Base-by-base conservation (phyloP, 2,329 filamentous ascomycete species). In the Trichoderma sp. region DNA sequence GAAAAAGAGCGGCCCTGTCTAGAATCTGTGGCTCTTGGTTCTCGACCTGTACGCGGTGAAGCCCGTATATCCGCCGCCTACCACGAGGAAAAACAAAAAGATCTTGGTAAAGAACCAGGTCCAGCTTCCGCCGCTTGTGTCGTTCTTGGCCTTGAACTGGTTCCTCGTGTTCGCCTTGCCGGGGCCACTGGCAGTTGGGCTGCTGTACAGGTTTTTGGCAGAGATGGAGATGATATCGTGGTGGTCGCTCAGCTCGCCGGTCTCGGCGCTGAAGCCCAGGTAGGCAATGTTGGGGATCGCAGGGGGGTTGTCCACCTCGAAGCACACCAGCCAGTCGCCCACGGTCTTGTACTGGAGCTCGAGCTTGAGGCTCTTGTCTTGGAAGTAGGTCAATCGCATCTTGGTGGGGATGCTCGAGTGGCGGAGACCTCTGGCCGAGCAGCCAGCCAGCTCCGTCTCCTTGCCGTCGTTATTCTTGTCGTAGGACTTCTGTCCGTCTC, bases 391-490 rank as follows among this genome's bases (percentile, higher is more conserved):
- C 76, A 99, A 85, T 78, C 90, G 91, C 75, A 95, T 88, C 84
- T 95, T 97, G 75, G 95, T 97, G 26, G 95, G 91, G 71, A 95
- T 83, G 70, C 86, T 88, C 73, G 93, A 87, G 78, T 94, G 92
- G 77, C 96, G 93, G 76, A 99, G 90, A 74, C 95, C 95, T 73
- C 96, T 90, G 72, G 95, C 95, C 83, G 95, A 98, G 86, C 96
- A 99, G 73, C 96, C 96, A 68, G 94, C 95, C 73, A 98, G 86
- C 83, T 99, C 96, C 78, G 93, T 94, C 71, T 90, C 88, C 86
- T 98, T 98, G 80, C 96, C 96, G 79, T 99, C 96, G 78, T 95
- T 95, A 77, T 91, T 90, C 85, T 98, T 94, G 85, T 98, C 94
- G 83, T 99, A 99, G 15, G 86, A 81, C 7, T 92, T 97, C 80